These are phyloP conservation scores for Cladosporium cucumerinum DNA, from an alignment of 2,329 filamentous ascomycete genomes.

Conservation along the genomic window DNA sequence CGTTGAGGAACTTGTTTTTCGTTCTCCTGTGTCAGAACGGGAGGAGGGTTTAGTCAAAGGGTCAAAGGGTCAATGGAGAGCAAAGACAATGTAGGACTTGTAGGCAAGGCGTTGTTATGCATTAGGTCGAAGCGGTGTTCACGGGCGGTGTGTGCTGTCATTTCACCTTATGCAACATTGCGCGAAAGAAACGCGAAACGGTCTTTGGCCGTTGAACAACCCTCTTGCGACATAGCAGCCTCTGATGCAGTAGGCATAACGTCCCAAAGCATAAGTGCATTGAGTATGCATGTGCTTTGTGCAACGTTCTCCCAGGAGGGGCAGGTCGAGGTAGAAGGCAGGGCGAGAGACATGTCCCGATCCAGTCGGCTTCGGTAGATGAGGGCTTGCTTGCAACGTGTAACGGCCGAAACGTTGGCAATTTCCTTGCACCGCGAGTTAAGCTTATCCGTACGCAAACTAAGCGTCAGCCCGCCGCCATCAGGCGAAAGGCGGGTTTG, in stretches of 20 bases:
- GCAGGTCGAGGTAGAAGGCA: background rate
- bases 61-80: constrained; percentile 1
- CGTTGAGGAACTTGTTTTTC: constrained; percentile 3
- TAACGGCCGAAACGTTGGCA: constrained; percentile 10
- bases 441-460: constrained; percentile 8
- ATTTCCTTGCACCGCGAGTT: constrained; percentile 2
- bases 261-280: background rate
- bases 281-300: constrained; percentile 4
- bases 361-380: background rate
- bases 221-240: background rate
- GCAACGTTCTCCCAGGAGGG: constrained; percentile 2
- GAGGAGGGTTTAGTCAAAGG: background rate
- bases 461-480: background rate
- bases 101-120: constrained; percentile 6
- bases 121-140: background rate
- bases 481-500: background rate
- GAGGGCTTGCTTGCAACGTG: background rate
- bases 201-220: background rate
- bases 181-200: constrained; percentile 9
- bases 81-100: constrained; percentile 12
- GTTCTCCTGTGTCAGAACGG: constrained; percentile 14
- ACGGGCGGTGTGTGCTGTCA: constrained; percentile 6
- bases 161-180: constrained; percentile 6
- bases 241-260: background rate
- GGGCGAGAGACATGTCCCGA: constrained; percentile 6